phyloP scores from a whole-genome alignment of 2,329 filamentous ascomycete species.

The Acephala macrosclerotiorum region DNA sequence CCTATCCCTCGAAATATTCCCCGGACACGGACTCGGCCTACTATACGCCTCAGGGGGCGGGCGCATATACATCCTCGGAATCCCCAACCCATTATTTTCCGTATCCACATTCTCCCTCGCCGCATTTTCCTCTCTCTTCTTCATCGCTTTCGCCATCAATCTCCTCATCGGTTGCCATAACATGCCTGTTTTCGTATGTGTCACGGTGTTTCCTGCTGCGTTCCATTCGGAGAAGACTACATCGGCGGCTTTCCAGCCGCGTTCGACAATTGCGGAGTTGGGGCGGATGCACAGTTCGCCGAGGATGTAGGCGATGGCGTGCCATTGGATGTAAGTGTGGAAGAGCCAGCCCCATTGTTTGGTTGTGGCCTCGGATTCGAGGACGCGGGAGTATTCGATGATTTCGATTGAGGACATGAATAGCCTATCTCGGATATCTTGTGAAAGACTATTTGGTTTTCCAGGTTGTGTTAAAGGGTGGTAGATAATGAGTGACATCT shows the following conservation, averaged over 20 bases:
- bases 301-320: constrained; percentile 53
- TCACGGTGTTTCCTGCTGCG: constrained; percentile 19
- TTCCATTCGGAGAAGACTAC: constrained; percentile 39
- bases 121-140: constrained; percentile 59
- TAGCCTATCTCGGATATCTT: constrained; percentile 46
- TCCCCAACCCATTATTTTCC: constrained; percentile 22
- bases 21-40: constrained; percentile 17
- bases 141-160: constrained; percentile 64
- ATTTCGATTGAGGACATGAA: constrained; percentile 50
- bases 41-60: constrained; percentile 19
- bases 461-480: constrained; percentile 43
- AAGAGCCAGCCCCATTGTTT: constrained; percentile 52
- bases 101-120: constrained; percentile 25
- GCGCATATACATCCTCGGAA: constrained; percentile 23
- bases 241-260: constrained; percentile 51
- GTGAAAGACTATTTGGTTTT: constrained; percentile 42
- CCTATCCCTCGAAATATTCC: constrained; percentile 21
- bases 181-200: constrained; percentile 57
- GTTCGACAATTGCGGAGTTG: constrained; percentile 47
- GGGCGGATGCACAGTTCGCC: constrained; percentile 47
- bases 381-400: constrained; percentile 49
- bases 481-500: constrained; percentile 48
- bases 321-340: constrained; percentile 52
- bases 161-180: constrained; percentile 70
- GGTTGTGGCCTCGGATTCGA: constrained; percentile 47